Evolutionary conservation across 1,284 basidiomycete species (phyloP).

Genomic region (Cutaneotrichosporon cavernicola): DNA sequence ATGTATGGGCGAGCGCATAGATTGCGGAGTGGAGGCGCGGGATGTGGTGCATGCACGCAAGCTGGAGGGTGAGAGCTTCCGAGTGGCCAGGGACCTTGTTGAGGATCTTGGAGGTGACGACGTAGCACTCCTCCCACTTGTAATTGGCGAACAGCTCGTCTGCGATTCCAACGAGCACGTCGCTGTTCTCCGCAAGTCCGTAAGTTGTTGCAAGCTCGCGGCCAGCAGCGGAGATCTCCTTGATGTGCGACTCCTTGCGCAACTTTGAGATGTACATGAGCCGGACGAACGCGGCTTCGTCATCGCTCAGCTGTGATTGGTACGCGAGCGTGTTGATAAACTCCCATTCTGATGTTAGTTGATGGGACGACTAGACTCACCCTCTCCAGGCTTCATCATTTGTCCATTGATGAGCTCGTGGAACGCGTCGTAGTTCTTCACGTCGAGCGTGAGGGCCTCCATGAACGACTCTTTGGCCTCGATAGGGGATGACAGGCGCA

Average conservation of each 20-base stretch:
- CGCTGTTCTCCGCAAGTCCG: conserved; percentile 80
- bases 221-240: conserved; percentile 74
- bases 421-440: conserved; percentile 97
- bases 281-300: conserved; percentile 84
- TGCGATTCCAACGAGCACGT: conserved; percentile 87
- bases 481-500: conserved; percentile 84
- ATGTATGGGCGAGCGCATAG: conserved; percentile 91
- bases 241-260: conserved; percentile 81
- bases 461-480: conserved; percentile 91
- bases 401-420: conserved; percentile 84
- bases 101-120: conserved; percentile 83
- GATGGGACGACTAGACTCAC: conserved; percentile 53
- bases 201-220: conserved; percentile 73
- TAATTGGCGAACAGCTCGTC: conserved; percentile 85
- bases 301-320: conserved; percentile 68
- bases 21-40: conserved; percentile 84
- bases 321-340: conserved; percentile 85
- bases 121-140: conserved; percentile 90
- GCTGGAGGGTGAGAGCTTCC: conserved; percentile 83
- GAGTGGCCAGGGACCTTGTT: conserved; percentile 75
- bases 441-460: conserved; percentile 89
- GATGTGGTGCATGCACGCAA: conserved; percentile 96
- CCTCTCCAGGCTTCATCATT: conserved; percentile 91
- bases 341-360: conserved; percentile 74
- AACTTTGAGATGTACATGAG: conserved; percentile 88